Evolutionary conservation across 176 grass and related monocot species (phyloP).

Genomic region (Eremochloa ophiuroides): DNA sequence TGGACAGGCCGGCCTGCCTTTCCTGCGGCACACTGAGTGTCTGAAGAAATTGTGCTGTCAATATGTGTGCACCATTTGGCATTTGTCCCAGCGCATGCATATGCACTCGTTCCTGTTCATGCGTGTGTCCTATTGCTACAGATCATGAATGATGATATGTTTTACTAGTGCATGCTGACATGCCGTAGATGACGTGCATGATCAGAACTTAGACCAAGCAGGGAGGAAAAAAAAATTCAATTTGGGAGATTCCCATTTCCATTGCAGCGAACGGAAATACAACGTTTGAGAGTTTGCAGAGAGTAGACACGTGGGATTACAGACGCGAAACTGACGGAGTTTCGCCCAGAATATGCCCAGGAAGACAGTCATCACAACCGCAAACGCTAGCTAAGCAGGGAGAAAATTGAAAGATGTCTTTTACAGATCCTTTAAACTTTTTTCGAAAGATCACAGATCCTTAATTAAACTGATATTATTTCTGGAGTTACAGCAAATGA

Average conservation of each 20-base stretch:
- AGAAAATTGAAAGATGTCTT: background rate
- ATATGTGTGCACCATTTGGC: constrained; percentile 34
- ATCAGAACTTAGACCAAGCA: constrained; percentile 18
- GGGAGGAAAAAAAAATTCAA: too few species aligned
- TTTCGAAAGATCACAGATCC: background rate
- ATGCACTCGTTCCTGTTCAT: constrained; percentile 20
- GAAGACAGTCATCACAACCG: too few species aligned
- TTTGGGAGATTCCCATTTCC: too few species aligned
- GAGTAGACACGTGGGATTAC: too few species aligned
- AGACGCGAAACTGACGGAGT: too few species aligned
- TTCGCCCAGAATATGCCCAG: too few species aligned
- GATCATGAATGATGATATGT: constrained; percentile 18
- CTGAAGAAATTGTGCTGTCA: constrained; percentile 22
- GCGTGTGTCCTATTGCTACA: constrained; percentile 10
- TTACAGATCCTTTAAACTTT: background rate
- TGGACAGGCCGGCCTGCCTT: constrained; percentile 1
- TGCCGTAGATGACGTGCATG: constrained; percentile 6
- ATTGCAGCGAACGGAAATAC: too few species aligned
- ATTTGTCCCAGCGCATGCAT: constrained; percentile 26
- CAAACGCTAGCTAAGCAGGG: too few species aligned
- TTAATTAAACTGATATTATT: background rate
- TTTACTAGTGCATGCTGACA: constrained; percentile 21
- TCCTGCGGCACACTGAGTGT: constrained; percentile 15
- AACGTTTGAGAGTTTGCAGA: too few species aligned
- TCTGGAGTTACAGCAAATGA: background rate